phyloP scores from a whole-genome alignment of 257 asterid genomes.

The Solanum chilense region DNA sequence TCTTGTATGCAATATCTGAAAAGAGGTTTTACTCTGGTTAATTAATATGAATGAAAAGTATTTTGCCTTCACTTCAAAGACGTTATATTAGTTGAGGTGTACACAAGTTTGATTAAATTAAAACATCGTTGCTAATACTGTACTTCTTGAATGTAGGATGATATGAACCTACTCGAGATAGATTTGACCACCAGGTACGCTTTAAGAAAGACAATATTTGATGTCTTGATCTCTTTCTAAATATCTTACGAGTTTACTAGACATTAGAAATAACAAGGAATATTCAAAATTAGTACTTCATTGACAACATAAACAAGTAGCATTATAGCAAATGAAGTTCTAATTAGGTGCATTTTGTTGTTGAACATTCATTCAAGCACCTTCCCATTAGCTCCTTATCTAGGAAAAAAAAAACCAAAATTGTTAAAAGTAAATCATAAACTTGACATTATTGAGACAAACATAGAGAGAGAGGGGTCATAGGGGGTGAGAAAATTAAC shows the following conservation, averaged over 20 bases:
- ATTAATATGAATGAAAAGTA: not conserved
- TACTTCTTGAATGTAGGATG: not conserved
- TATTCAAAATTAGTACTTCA: not conserved
- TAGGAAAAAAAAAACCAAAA: not conserved
- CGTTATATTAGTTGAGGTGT: not conserved
- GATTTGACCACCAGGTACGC: not conserved
- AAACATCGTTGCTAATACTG: not conserved
- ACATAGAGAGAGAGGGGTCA: not conserved
- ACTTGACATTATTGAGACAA: not conserved
- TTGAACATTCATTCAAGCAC: not conserved
- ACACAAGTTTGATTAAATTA: not conserved
- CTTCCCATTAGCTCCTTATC: not conserved
- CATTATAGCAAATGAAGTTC: not conserved
- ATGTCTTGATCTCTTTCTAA: not conserved
- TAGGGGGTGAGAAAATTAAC: not conserved
- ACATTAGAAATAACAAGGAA: not conserved
- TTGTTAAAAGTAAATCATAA: not conserved
- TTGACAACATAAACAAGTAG: not conserved
- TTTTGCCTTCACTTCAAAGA: not conserved
- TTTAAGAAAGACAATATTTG: too few species aligned
- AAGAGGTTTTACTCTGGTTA: conserved; percentile 45
- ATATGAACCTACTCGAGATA: not conserved
- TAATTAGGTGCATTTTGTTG: not conserved
- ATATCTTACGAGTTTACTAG: not conserved
- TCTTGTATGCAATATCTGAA: conserved; percentile 57